phyloP scores from a whole-genome alignment of 192 early-diverging fungal genomes.

The Umbelopsis sp. region DNA sequence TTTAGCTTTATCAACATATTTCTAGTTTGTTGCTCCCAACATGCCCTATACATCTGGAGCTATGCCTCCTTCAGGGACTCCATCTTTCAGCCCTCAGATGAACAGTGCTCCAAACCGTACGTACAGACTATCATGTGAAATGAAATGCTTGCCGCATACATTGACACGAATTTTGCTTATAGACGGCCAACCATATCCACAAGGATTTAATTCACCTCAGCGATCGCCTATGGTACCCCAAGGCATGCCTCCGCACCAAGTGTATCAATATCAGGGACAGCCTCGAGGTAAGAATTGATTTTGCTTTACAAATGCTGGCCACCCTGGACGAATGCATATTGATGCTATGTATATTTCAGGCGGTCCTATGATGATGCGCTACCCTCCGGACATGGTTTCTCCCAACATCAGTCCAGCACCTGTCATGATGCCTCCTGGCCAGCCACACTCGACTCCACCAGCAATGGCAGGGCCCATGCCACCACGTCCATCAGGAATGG shows the following conservation, averaged over 20 bases:
- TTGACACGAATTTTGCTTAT: not conserved
- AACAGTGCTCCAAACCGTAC: constrained; percentile 48
- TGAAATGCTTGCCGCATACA: not conserved
- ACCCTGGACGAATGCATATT: not conserved
- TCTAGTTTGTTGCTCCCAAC: constrained; percentile 41
- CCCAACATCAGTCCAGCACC: constrained; percentile 39
- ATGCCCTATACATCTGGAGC: constrained; percentile 41
- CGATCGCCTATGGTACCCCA: constrained; percentile 54
- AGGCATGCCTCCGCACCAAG: constrained; percentile 50
- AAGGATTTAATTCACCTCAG: constrained; percentile 54
- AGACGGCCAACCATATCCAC: constrained; percentile 48
- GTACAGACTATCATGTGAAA: constrained; percentile 5
- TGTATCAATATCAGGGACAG: constrained; percentile 53
- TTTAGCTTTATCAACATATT: constrained; percentile 1
- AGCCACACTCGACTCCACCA: constrained; percentile 14
- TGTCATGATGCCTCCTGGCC: constrained; percentile 47
- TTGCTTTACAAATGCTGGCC: not conserved
- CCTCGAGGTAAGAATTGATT: constrained; percentile 41
- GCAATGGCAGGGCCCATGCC: constrained; percentile 5
- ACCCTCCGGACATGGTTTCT: constrained; percentile 55
- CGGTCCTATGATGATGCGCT: constrained; percentile 58
- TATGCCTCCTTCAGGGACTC: constrained; percentile 37
- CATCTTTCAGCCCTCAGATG: constrained; percentile 56
- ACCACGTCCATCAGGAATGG: constrained; percentile 6
- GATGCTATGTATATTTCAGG: constrained; percentile 29